Base-by-base conservation (phyloP, 73 alveolate species). In the Paramecium tetraurelia region DNA sequence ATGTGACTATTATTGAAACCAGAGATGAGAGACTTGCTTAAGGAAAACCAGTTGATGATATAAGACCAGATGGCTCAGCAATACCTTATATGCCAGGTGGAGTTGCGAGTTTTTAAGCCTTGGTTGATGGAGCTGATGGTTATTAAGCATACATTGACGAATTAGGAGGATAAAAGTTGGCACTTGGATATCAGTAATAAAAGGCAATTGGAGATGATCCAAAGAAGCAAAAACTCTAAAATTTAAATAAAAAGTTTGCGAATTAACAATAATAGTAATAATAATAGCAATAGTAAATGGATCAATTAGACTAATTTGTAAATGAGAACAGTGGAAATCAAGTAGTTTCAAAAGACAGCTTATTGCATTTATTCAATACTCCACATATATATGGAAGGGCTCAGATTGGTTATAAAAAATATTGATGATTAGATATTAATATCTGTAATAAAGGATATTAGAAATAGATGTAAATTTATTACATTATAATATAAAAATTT, bases 21-120 rank as follows among this genome's bases (percentile, higher is more conserved):
- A 96, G 98, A 92, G 99, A 98, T 58, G 99, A 98, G 92, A 93
- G 99, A 96, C 96, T 92, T 63, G 98, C 98, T 21, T 87, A 41
- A 36, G 99, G 99, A 21, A 96, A 98, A 80, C 98, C 99, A 7
- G 99, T 97, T 16, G 99, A 98, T 85, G 97, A 96, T 46, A 58
- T 83, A 43, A 59, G 46, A 10, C 85, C 89, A 29, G 63, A 89
- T 21, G 93, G 92, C 8, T 95, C 90, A n/a, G 93, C 85, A 36
- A 80, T 86, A 72, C 93, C 92, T 35, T 95, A 83, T 14, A 94
- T 89, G 86, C 76, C 92, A 27, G 96, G 96, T 16, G 96, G 96
- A 3, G 68, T 93, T 27, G 92, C 96, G 77, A 94, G 93, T 59
- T 93, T 93, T 85, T 93, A 92, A 53, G 46, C 76, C 9, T 41